Base-by-base conservation (phyloP, 768 basidiomycete genomes). In the Podaxis sp. region DNA sequence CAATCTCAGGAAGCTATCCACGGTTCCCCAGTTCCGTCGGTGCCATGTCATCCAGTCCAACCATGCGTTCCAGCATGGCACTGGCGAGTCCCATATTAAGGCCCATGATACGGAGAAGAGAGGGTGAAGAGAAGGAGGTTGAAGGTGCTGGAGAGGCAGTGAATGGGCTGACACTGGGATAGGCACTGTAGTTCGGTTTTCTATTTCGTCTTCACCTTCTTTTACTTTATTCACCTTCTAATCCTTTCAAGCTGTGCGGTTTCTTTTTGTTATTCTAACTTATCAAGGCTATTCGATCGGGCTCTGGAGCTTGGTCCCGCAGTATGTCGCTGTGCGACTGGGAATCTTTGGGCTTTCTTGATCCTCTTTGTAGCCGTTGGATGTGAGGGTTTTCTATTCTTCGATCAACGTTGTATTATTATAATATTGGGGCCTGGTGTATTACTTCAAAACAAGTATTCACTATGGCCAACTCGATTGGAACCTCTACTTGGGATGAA, bases 121-220 rank as follows among this genome's bases (percentile, higher is more conserved):
- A 84, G 30, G 81, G 80, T 4, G 89, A 89, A 56, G 87, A 90
- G 66, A 80, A 83, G 62, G 90, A 91, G 64, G 78, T 93, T 7
- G 90, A 90, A 67, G 89, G 90, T 40, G 89, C 91, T 15, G 91
- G 89, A 4, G 90, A 92, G 64, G 90, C 83, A 11, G 91, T 93
- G 38, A 81, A 85, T 65, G 80, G 88, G 22, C 74, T 93, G 67
- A 87, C 77, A 22, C 72, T 84, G 64, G 76, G 73, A 67, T 79
- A 73, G 70, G 64, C 33, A 67, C n/a, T 20, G 51, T 15, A 13
- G 17, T 37, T 33, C 20, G 53, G 33, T 55, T 37, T 37, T 15
- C 49, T 38, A 22, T n/a, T 56, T 11, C 57, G 20, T 49, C 13
- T 26, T 20, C 20, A 11, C 36, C 33, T 24, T 54, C 26, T 48